These are phyloP conservation scores for Ilyonectria mors-panacis DNA, from an alignment of 2,329 filamentous ascomycete genomes.

Conservation along the genomic window DNA sequence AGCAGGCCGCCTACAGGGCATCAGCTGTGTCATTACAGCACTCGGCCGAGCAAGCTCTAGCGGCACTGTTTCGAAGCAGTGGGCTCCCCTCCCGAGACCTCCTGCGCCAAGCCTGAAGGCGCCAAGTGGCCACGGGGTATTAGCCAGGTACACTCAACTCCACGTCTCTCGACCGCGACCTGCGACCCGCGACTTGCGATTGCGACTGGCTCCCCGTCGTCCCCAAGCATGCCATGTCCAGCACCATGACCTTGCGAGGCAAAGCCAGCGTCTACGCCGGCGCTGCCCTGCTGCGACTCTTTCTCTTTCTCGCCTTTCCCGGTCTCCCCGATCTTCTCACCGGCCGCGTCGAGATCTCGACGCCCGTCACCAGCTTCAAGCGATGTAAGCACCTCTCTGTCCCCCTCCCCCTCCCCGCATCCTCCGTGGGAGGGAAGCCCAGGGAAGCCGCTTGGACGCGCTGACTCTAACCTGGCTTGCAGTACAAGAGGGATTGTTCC, in stretches of 20 bases:
- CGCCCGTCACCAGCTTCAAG: slow-evolving; percentile 98
- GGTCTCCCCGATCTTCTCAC: slow-evolving; percentile 87
- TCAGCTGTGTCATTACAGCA: slow-evolving; percentile 33
- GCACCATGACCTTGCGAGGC: slow-evolving; percentile 58
- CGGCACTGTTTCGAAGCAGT: slow-evolving; percentile 36
- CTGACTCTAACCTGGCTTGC: slow-evolving; percentile 22
- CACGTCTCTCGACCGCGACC: slow-evolving; percentile 45
- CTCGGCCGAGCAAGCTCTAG: slow-evolving; percentile 32
- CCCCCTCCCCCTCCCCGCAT: slow-evolving; percentile 1
- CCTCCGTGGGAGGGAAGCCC: neutral
- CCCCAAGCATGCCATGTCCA: slow-evolving; percentile 54
- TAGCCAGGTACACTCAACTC: slow-evolving; percentile 28
- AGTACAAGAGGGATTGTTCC: slow-evolving; percentile 90
- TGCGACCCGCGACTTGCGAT: slow-evolving; percentile 26
- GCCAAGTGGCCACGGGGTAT: slow-evolving; percentile 51
- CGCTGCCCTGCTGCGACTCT: slow-evolving; percentile 83
- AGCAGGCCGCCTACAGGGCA: slow-evolving; percentile 17
- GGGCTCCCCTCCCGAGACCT: slow-evolving; percentile 34
- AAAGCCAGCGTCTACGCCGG: slow-evolving; percentile 76
- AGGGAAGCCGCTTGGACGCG: neutral
- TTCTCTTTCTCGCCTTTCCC: slow-evolving; percentile 86
- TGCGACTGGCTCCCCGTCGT: slow-evolving; percentile 35
- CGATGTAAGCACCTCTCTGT: slow-evolving; percentile 74
- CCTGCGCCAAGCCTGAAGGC: slow-evolving; percentile 41
- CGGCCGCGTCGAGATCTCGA: slow-evolving; percentile 95